These are phyloP conservation scores for Paraglomus brasilianum DNA, from an alignment of 192 early-diverging fungal species.

Conservation along the genomic window DNA sequence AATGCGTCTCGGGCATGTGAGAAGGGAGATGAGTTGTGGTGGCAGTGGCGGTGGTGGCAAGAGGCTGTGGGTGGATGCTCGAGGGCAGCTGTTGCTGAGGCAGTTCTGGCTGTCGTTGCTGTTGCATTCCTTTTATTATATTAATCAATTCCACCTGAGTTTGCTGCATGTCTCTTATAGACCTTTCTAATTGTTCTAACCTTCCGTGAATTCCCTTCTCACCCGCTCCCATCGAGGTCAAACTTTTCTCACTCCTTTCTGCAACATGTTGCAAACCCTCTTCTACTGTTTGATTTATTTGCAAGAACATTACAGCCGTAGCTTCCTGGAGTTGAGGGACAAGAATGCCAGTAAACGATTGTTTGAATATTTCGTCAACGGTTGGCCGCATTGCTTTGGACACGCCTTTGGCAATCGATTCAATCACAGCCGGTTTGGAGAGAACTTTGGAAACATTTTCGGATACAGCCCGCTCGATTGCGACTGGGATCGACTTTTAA, in stretches of 20 bases:
- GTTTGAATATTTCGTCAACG: slow-evolving; percentile 46
- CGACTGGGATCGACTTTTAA: slow-evolving; percentile 38
- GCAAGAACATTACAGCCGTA: slow-evolving; percentile 48
- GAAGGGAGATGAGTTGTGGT: too few species aligned
- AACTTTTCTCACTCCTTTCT: slow-evolving; percentile 7
- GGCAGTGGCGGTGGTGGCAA: too few species aligned
- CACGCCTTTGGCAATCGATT: slow-evolving; percentile 36
- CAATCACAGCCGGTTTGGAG: slow-evolving; percentile 34
- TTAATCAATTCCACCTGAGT: too few species aligned
- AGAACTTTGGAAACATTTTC: slow-evolving; percentile 43
- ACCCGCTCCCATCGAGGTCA: background rate
- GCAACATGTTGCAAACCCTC: slow-evolving; percentile 34
- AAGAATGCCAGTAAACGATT: slow-evolving; percentile 42
- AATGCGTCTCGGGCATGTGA: slow-evolving; percentile 22
- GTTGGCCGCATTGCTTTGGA: slow-evolving; percentile 41
- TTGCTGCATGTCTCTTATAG: too few species aligned
- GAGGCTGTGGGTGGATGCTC: too few species aligned
- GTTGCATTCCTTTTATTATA: too few species aligned
- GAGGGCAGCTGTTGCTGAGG: too few species aligned
- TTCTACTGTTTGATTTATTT: slow-evolving; percentile 43
- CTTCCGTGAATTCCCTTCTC: too few species aligned
- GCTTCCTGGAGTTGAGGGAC: slow-evolving; percentile 50
- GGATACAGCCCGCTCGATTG: slow-evolving; percentile 38
- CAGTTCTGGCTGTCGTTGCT: too few species aligned
- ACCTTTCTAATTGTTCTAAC: too few species aligned